Evolutionary conservation across 352 stramenopile genomes (phyloP), one percentile per base, ranked within the genome.

Genomic region (Phytophthora ramorum): DNA sequence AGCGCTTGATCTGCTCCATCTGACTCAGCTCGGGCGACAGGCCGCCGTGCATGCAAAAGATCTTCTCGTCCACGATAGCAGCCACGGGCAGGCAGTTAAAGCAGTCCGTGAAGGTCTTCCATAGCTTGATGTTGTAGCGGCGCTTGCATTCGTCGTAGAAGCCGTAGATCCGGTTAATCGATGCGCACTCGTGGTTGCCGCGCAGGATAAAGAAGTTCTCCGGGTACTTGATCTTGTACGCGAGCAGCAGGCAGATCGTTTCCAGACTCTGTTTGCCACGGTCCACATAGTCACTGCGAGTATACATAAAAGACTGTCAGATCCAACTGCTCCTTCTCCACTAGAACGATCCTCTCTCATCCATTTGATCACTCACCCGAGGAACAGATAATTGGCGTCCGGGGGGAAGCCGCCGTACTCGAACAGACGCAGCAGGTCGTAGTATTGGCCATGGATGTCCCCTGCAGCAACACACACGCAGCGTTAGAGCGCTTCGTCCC

Each of bases 101-200:
- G 66, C 94, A 98, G 75, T 99, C 97, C 45, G 90, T 98, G 77
- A 99, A 99, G 17, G 94, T 96, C 41, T 93, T 83, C 95, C 95
- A 98, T 12, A 98, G 74, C 64, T 97, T 97, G 38, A 98, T 83
- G 24, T 84, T 94, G 76, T 97, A 98, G 43, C 92, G 77, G 12
- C 90, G 82, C 71, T 99, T 99, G 92, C 97, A 99, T 71, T 99
- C 98, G 71, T 99, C 97, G 75, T 99, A 99, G 75, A 99, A 99
- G 37, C 97, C 97, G 81, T 99, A 99, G 78, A 99, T 99, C 26
- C 97, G 89, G 81, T 99, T 99, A 68, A 99, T 99, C 16, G 96
- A 98, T 30, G 96, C 94, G 66, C 93, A 98, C 81, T 99, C 98
- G 80, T 99, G 98, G 83, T 99, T 99, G 16, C 98, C 98, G 16